Evolutionary conservation across 441 rosid species (phyloP).

Genomic region (Eutrema salsugineum): DNA sequence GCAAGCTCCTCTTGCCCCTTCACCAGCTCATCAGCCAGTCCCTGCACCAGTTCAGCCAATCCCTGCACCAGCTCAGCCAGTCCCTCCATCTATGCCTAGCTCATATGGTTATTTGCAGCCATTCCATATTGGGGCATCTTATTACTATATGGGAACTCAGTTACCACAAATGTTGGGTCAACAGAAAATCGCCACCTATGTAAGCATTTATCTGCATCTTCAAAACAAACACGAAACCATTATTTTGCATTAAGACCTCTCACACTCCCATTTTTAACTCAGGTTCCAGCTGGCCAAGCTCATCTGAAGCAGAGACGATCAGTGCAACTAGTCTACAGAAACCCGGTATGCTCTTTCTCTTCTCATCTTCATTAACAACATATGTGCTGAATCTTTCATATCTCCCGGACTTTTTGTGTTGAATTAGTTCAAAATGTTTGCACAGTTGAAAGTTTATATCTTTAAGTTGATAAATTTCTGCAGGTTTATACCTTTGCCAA

Average conservation of each 20-base stretch:
- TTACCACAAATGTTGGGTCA: conserved; percentile 16
- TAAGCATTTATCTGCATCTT: conserved; percentile 19
- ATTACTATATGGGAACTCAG: conserved; percentile 18
- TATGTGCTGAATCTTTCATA: background rate
- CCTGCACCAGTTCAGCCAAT: no score
- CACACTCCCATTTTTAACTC: background rate
- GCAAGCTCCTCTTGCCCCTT: conserved; percentile 33
- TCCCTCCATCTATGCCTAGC: background rate
- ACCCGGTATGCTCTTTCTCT: conserved; percentile 1
- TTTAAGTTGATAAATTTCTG: conserved; percentile 1
- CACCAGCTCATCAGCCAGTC: conserved; percentile 31
- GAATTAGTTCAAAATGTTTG: background rate
- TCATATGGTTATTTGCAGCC: conserved; percentile 27
- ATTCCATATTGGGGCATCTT: conserved; percentile 9
- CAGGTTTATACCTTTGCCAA: conserved; percentile 28
- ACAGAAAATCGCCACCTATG: conserved; percentile 19
- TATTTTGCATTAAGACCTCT: background rate
- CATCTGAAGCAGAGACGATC: conserved; percentile 7
- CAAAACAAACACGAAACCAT: background rate
- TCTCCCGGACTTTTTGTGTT: background rate
- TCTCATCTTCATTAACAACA: background rate
- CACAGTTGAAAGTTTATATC: background rate
- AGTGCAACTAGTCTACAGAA: conserved; percentile 2
- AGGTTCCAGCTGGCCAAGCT: conserved; percentile 17
- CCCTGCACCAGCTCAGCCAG: conserved; percentile 30